Base-by-base conservation (phyloP, 2,329 filamentous ascomycete genomes). In the Mollisiaceae sp. region DNA sequence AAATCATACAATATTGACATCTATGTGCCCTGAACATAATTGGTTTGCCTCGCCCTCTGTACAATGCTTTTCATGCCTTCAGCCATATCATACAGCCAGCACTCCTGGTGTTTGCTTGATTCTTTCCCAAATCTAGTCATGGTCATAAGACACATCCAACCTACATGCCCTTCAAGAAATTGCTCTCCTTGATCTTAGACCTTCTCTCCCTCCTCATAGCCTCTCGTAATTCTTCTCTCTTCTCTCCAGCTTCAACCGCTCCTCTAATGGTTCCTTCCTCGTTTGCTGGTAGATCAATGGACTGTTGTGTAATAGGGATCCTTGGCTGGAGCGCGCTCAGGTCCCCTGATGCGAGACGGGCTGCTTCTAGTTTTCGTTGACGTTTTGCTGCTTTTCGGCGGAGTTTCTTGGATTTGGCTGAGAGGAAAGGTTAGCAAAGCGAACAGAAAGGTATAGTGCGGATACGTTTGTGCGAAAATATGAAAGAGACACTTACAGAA, bases 321-420 rank as follows among this genome's bases (percentile, higher is more conserved):
- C 93, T 89, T 76, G 86, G 85, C 56, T 82, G 84, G 52, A 92
- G 79, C 36, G 86, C 82, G 61, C 87, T 87, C 18, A 90, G 79
- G 79, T 93, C 86, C 74, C 89, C 87, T 59, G 87, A 82, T 63
- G 88, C 85, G 75, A 89, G 77, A 75, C 92, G 75, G 79, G 83
- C 78, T 77, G 84, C 79, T 81, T 91, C 86, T 24, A 82, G 72
- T 27, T 79, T 76, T 63, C 85, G 82, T 74, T 85, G 83, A 77
- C 83, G 82, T 79, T 89, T 93, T 50, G 88, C 87, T 9, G 92
- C 92, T 63, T 90, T 77, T 64, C 87, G 85, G 66, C 92, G 88
- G 77, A 93, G 88, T 76, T 94, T 94, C 78, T 92, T 93, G 35
- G 91, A 94, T 85, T 95, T 95, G 65, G 91, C 91, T 93, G 67